Percentiles rank a stretch among this genome's conserved stretches.
Evolutionary conservation across 108 stramenopile genomes (phyloP).

Genomic region (Skeletonema tropicum): DNA sequence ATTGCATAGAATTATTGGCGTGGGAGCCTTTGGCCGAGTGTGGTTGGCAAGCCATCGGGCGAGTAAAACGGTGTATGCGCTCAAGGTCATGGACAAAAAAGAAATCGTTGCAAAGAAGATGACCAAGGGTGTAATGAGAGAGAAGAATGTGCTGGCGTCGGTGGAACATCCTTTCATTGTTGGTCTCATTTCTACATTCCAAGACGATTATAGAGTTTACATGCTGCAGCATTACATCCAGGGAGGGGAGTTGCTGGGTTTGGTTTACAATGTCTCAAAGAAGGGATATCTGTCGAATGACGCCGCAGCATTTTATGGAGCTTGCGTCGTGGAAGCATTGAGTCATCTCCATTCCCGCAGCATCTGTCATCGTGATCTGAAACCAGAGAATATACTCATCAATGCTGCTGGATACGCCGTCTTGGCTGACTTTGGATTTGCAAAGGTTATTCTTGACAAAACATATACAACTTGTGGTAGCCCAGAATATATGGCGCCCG

Average conservation of each 20-base stretch:
- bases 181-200: slow-evolving; percentile 62
- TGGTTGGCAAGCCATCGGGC: slow-evolving; percentile 64
- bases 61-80: slow-evolving; percentile 45
- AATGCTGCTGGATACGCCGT: slow-evolving; percentile 75
- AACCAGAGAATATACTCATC: slow-evolving; percentile 74
- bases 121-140: slow-evolving; percentile 49
- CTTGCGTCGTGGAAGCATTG: slow-evolving; percentile 51
- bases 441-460: slow-evolving; percentile 77
- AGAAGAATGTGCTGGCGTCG: slow-evolving; percentile 52
- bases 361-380: slow-evolving; percentile 73
- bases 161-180: slow-evolving; percentile 78
- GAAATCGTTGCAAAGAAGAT: slow-evolving; percentile 65
- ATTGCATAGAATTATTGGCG: slow-evolving; percentile 69
- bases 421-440: slow-evolving; percentile 89
- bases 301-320: slow-evolving; percentile 73
- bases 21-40: slow-evolving; percentile 93
- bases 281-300: slow-evolving; percentile 54
- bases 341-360: slow-evolving; percentile 49
- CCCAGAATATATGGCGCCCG: slow-evolving; percentile 89
- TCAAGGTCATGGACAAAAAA: slow-evolving; percentile 69
- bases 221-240: slow-evolving; percentile 84
- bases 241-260: slow-evolving; percentile 80
- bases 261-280: slow-evolving; percentile 69
- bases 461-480: slow-evolving; percentile 79
- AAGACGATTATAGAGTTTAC: slow-evolving; percentile 66